A percentile compares a stretch with the other conserved stretches of the same genome.
Evolutionary conservation across 2,329 filamentous ascomycete species (phyloP).

Genomic region (Trichoderma sp.): DNA sequence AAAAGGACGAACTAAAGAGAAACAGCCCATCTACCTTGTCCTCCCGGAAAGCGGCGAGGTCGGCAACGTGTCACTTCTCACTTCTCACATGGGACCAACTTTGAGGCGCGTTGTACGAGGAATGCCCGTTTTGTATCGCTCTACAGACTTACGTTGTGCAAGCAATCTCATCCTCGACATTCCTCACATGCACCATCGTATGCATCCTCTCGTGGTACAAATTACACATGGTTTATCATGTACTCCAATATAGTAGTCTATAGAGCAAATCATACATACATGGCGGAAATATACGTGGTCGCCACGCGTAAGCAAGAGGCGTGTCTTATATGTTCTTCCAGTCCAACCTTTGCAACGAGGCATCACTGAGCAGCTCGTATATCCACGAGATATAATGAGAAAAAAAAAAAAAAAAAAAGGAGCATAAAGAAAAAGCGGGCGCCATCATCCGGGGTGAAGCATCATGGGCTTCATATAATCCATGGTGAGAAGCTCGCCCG

Average conservation of each 20-base stretch:
- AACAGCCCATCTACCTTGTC: not conserved
- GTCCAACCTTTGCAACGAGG: not conserved
- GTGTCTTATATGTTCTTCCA: not conserved
- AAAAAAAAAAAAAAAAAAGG: not conserved
- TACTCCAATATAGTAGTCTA: not conserved
- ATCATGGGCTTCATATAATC: not conserved
- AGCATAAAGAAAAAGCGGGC: not conserved
- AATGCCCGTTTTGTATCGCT: not conserved
- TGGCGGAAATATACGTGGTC: not conserved
- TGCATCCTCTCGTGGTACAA: not conserved
- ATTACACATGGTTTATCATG: not conserved
- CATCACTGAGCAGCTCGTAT: not conserved
- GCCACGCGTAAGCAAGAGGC: not conserved
- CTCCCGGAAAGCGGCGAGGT: not conserved
- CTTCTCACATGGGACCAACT: not conserved
- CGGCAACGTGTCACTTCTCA: not conserved
- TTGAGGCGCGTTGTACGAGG: not conserved
- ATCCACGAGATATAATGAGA: not conserved
- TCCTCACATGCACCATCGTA: not conserved
- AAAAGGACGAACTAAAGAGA: not conserved
- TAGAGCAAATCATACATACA: not conserved
- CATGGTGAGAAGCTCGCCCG: not conserved
- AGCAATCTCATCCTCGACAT: not conserved
- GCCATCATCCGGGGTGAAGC: not conserved
- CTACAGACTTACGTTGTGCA: not conserved